Evolutionary conservation across 2,329 filamentous ascomycete genomes (phyloP), one percentile per base, ranked within the genome.

Genomic region (Curvularia lunata): DNA sequence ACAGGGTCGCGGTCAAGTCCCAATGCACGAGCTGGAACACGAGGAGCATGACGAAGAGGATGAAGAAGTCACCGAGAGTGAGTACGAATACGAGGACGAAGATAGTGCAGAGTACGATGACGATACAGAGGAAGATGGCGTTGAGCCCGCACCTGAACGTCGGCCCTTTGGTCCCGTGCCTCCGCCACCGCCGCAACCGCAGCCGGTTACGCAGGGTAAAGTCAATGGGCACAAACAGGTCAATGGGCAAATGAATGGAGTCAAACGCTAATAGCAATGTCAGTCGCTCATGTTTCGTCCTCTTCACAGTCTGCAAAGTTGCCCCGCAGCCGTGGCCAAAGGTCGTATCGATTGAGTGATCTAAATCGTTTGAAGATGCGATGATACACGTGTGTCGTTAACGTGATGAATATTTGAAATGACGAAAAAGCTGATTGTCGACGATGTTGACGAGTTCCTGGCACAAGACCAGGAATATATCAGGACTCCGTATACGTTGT

Each of bases 1-100:
- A 65, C 93, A 97, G 72, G 93, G 94, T 16, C 88, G 94, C 59
- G 92, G 92, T 54, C 85, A 90, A 57, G 88, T 86, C 23, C 70
- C 74, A 5, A 75, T 75, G 69, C 67, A 70, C n/a, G 74, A 56
- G 82, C 86, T 77, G 28, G 79, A 58, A 12, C 56, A 55, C 1
- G 56, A 58, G 34, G 56, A 51, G n/a, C 55, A 58, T 4, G 52
- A 58, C 6, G 56, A 84, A 81, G 63, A 85, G 85, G 64, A 81
- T 85, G 63, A 88, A 86, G 75, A 85, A 72, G 71, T 82, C 12
- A 77, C 75, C 12, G 76, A 78, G 61, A 77, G 75, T 56, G 75
- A 78, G 59, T 77, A 77, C 58, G 75, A 77, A 50, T 76, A 78
- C 53, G 75, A 77, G 51, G 76, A 78, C 23, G 75, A 84, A 66